A percentile compares a stretch with the other conserved stretches of the same genome.
Conservation (phyloP, 345 rosid species). For the Citrus maxima region DNA sequence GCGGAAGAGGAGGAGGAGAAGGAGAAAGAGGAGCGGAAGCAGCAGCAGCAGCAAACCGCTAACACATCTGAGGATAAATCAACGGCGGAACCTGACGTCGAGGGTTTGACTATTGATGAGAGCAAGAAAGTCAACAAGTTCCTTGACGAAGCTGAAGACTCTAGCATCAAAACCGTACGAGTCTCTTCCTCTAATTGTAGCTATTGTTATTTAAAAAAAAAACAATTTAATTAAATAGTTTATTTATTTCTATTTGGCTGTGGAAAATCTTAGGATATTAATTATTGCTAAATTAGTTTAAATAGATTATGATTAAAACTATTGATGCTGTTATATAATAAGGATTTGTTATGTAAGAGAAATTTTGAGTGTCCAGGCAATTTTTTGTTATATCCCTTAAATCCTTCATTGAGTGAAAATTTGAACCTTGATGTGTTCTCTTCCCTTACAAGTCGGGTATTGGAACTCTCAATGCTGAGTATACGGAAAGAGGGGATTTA, state of each 20-base stretch:
- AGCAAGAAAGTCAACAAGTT: slow-evolving; percentile 44
- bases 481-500: no score
- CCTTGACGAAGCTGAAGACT: slow-evolving; percentile 85
- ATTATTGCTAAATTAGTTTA: neutral
- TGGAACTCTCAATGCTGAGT: no score
- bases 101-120: slow-evolving; percentile 46
- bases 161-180: slow-evolving; percentile 72
- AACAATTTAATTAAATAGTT: no score
- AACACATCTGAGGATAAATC: slow-evolving; percentile 34
- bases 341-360: no score
- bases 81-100: slow-evolving; percentile 36
- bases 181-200: neutral
- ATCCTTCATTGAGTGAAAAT: no score
- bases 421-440: no score
- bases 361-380: no score
- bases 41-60: slow-evolving; percentile 5
- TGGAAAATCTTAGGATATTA: neutral
- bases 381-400: no score
- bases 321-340: no score
- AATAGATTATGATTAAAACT: neutral
- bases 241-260: neutral
- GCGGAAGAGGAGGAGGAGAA: slow-evolving; percentile 51
- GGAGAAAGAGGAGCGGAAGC: slow-evolving; percentile 36
- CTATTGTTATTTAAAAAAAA: neutral
- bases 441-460: no score